phyloP scores from a whole-genome alignment of 805 yeast genomes.

The Monosporozyma servazzii region DNA sequence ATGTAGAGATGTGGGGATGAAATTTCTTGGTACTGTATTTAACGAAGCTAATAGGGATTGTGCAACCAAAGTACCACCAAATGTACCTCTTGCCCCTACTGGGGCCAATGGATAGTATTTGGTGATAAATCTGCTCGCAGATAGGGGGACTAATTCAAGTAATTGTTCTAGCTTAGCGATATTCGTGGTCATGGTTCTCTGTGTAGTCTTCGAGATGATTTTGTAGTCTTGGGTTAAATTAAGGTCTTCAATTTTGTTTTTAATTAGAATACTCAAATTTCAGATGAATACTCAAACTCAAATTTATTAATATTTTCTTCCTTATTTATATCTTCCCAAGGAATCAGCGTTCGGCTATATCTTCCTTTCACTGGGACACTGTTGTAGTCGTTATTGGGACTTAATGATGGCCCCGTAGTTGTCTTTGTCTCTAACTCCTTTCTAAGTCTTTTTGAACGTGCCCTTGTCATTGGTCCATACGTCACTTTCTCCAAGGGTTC shows the following conservation, averaged over 20 bases:
- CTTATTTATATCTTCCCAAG: constrained; percentile 22
- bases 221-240: background rate
- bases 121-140: constrained; percentile 18
- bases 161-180: constrained; percentile 13
- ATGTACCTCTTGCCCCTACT: constrained; percentile 52
- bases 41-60: constrained; percentile 57
- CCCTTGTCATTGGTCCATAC: background rate
- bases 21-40: constrained; percentile 37
- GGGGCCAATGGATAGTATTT: constrained; percentile 31
- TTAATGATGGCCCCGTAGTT: background rate
- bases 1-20: constrained; percentile 53
- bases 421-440: background rate
- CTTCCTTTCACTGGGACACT: constrained; percentile 1
- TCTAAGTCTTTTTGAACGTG: background rate
- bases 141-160: constrained; percentile 14
- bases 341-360: constrained; percentile 19
- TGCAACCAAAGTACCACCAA: constrained; percentile 63
- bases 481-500: background rate
- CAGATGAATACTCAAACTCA: background rate
- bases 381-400: background rate
- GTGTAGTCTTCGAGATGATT: background rate
- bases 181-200: background rate
- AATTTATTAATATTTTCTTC: background rate
- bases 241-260: background rate
- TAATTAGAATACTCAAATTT: background rate